Base-by-base conservation (phyloP, 495 filamentous ascomycete species). In the Aspergillus sclerotioniger region DNA sequence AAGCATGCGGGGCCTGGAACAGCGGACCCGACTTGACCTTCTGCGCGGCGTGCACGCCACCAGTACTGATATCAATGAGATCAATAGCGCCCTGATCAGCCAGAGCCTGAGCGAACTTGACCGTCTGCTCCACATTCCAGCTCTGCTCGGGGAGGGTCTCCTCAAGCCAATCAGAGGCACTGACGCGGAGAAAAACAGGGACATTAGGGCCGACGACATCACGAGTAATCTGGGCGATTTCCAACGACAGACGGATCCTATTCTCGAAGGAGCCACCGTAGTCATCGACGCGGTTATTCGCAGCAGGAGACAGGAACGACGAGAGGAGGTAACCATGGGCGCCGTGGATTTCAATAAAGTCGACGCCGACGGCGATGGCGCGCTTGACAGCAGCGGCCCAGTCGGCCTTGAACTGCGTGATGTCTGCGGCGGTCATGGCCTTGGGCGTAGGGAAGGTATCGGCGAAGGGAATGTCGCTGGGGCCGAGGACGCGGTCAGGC, bases 201-300 rank as follows among this genome's bases (percentile, higher is more conserved):
- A 89, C 84, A 5, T 70, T 64, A 0, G 83, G 78, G 15, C 71
- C 71, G 5, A 89, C 84, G 0, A 65, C 67, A 20, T 75, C 73
- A 13, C 87, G 77, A 10, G 81, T 78, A 16, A 81, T 55, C 51
- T 86, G 79, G 28, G 82, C 80, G 43, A 90, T 78, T 69, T 89
- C 86, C 17, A 83, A 61, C 0, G 77, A 61, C 7, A 89, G 70
- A 3, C 85, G 77, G 25, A 77, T 82, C 17, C 86, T 80, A 68
- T 90, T 87, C 72, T 85, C 80, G 53, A 88, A 85, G 45, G 67
- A 71, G 25, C 87, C 87, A 17, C 87, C 87, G 62, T 89, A 90
- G n/a, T 73, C 56, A 64, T 90, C 87, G 6, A 79, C 84, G 15
- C 86, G 76, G 50, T 75, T 72, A 73, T 90, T 90, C 41, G 75